Conservation (phyloP, 106 monocot species). For the Allium cepa region DNA sequence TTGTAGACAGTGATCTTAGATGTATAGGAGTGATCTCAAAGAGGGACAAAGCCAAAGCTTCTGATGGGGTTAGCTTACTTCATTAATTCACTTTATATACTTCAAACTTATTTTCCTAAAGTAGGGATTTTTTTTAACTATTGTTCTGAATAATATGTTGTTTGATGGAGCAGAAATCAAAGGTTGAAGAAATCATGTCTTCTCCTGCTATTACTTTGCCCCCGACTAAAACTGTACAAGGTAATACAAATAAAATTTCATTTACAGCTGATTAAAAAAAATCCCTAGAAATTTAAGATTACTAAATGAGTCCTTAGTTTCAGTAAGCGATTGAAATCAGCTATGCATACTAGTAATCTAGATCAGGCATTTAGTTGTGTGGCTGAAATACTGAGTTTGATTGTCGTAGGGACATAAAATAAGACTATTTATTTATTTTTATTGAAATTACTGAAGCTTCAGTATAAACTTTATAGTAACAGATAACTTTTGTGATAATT, state of each 20-base stretch:
- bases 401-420: too few relatives aligned
- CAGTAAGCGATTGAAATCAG: too few relatives aligned
- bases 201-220: conserved; percentile 19
- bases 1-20: conserved; percentile 39
- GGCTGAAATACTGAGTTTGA: too few relatives aligned
- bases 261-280: not conserved
- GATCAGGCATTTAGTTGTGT: too few relatives aligned
- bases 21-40: conserved; percentile 65
- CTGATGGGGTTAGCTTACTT: conserved; percentile 36
- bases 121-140: not conserved
- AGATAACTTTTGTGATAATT: not conserved
- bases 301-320: too few relatives aligned
- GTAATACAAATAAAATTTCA: not conserved
- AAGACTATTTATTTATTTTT: too few relatives aligned
- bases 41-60: conserved; percentile 36
- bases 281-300: too few relatives aligned
- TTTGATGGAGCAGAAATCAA: conserved; percentile 9
- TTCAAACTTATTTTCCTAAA: not conserved
- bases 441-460: too few relatives aligned
- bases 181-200: conserved; percentile 17
- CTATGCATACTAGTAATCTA: too few relatives aligned
- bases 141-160: not conserved
- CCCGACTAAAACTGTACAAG: conserved; percentile 14
- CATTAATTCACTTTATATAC: not conserved
- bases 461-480: too few relatives aligned